These are phyloP conservation scores for Dalbergia cochinchinensis DNA, from an alignment of 306 rosid genomes.

Conservation along the genomic window DNA sequence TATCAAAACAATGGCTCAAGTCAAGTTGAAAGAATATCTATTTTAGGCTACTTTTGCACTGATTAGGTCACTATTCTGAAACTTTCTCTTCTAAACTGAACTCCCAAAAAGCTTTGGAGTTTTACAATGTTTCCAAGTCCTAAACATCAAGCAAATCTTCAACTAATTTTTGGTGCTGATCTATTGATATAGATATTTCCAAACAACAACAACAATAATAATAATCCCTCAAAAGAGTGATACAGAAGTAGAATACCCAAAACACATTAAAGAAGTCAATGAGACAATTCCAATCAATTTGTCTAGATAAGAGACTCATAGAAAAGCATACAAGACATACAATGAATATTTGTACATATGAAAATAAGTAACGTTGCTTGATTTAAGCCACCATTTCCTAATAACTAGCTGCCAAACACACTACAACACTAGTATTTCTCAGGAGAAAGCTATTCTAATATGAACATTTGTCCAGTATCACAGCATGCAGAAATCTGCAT, in stretches of 20 bases:
- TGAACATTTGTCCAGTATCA: neutral
- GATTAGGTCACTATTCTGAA: constrained; percentile 2
- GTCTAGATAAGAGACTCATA: too few relatives aligned
- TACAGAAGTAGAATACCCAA: neutral
- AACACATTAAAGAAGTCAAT: neutral
- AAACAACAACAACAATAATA: neutral
- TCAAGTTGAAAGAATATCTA: constrained; percentile 2
- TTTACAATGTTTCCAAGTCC: neutral
- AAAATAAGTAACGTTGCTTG: too few relatives aligned
- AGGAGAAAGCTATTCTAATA: too few relatives aligned
- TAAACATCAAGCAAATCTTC: neutral
- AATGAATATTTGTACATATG: too few relatives aligned
- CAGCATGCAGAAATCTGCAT: neutral
- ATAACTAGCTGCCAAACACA: too few relatives aligned
- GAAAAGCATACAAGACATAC: too few relatives aligned
- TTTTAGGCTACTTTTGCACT: constrained; percentile 4
- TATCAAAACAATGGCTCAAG: neutral
- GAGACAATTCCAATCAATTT: too few relatives aligned
- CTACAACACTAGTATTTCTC: too few relatives aligned
- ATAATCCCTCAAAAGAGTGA: too few relatives aligned
- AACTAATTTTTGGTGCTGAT: neutral
- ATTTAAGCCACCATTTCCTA: too few relatives aligned
- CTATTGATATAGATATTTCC: neutral
- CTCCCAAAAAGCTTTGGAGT: neutral
- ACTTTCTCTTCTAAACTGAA: neutral